Evolutionary conservation across 495 filamentous ascomycete genomes (phyloP).

Genomic region (Hyaloscypha bicolor): DNA sequence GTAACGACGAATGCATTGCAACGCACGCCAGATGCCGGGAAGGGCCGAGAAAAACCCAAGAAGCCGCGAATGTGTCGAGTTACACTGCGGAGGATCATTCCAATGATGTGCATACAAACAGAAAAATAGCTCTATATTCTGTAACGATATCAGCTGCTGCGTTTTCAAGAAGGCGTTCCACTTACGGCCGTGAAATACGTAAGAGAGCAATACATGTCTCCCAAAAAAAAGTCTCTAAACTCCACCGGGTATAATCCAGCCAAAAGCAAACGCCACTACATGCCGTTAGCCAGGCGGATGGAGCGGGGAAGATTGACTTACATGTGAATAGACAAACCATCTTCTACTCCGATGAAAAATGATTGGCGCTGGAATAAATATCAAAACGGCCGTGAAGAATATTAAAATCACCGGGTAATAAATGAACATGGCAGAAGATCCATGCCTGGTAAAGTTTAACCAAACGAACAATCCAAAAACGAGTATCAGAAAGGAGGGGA

Average conservation of each 20-base stretch:
- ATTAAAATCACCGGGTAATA: slow-evolving; percentile 90
- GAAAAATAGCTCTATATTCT: slow-evolving; percentile 93
- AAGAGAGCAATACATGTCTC: slow-evolving; percentile 95
- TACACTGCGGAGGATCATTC: slow-evolving; percentile 73
- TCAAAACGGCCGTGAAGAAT: slow-evolving; percentile 58
- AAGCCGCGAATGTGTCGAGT: slow-evolving; percentile 79
- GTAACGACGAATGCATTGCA: slow-evolving; percentile 92
- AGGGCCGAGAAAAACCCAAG: slow-evolving; percentile 86
- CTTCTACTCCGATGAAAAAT: slow-evolving; percentile 75
- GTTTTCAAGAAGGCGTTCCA: slow-evolving; percentile 20
- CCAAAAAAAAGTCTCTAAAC: slow-evolving; percentile 96
- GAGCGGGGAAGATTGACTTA: slow-evolving; percentile 44
- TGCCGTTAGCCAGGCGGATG: slow-evolving; percentile 10
- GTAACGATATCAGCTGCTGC: neutral
- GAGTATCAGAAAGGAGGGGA: slow-evolving; percentile 76
- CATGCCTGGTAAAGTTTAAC: slow-evolving; percentile 77
- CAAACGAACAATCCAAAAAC: slow-evolving; percentile 80
- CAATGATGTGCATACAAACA: slow-evolving; percentile 84
- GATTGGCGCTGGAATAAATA: slow-evolving; percentile 75
- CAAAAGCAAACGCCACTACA: slow-evolving; percentile 77
- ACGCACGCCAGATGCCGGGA: slow-evolving; percentile 82
- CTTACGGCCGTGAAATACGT: slow-evolving; percentile 87
- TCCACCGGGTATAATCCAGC: slow-evolving; percentile 92
- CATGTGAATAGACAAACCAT: slow-evolving; percentile 85
- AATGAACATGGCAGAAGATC: slow-evolving; percentile 68